These are phyloP conservation scores for Eucalyptus microcorys DNA, from an alignment of 345 rosid genomes.

Conservation along the genomic window DNA sequence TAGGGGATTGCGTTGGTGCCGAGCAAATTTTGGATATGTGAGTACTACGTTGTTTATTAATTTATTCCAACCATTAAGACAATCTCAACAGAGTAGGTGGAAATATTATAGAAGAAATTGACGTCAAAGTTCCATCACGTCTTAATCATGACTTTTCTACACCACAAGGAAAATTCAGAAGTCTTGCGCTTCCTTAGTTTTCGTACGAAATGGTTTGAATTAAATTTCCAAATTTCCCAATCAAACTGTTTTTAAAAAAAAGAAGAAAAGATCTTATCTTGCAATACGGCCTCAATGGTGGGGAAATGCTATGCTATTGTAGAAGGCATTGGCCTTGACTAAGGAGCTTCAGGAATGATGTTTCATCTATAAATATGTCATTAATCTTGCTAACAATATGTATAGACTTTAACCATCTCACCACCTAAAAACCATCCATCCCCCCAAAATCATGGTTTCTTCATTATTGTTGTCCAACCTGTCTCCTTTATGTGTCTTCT, in stretches of 20 bases:
- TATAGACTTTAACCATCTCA: not conserved
- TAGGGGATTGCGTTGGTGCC: not conserved
- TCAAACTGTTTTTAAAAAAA: not conserved
- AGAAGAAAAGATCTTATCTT: too few species aligned
- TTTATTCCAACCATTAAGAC: not conserved
- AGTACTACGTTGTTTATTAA: not conserved
- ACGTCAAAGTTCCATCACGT: not conserved
- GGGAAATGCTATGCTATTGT: rapidly evolving
- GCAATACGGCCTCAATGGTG: not conserved
- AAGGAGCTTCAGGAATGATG: not conserved
- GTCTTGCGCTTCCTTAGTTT: not conserved
- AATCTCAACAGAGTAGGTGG: not conserved
- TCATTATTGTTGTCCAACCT: not conserved
- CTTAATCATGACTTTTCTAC: not conserved
- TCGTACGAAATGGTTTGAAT: not conserved
- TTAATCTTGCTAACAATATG: not conserved
- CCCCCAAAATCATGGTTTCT: not conserved
- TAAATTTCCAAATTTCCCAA: not conserved
- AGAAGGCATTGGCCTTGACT: not conserved
- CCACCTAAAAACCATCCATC: too few species aligned
- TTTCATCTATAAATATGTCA: not conserved
- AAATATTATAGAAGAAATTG: too few species aligned
- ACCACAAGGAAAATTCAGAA: not conserved
- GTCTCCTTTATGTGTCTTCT: not conserved
- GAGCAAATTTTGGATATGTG: not conserved